These are phyloP conservation scores for Peniophora sp. DNA, from an alignment of 1,284 basidiomycete genomes.

Conservation along the genomic window DNA sequence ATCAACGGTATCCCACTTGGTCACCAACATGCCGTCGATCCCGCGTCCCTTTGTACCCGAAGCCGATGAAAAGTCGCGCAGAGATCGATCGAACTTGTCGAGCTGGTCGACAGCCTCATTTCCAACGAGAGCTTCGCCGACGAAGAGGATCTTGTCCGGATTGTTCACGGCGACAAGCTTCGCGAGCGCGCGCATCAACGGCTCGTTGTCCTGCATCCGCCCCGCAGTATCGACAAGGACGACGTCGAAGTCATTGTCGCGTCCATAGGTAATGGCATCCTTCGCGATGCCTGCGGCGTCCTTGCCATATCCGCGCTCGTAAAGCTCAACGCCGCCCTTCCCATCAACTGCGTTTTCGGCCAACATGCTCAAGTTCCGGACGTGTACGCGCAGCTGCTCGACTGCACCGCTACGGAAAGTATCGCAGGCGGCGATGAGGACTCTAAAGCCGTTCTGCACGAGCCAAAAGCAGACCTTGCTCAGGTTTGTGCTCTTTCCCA, in stretches of 20 bases:
- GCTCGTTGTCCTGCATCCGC: constrained; percentile 98
- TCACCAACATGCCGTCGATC: constrained; percentile 94
- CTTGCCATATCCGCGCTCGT: constrained; percentile 96
- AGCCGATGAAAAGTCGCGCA: constrained; percentile 81
- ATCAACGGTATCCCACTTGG: constrained; percentile 96
- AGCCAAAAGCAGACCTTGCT: constrained; percentile 99
- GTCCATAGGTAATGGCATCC: constrained; percentile 90
- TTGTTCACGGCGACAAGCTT: constrained; percentile 91
- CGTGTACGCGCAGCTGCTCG: constrained; percentile 95
- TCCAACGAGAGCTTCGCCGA: constrained; percentile 92
- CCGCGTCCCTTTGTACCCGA: constrained; percentile 63
- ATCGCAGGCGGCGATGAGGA: constrained; percentile 97
- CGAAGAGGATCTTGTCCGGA: constrained; percentile 94
- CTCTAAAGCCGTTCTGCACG: constrained; percentile 88
- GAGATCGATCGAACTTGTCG: constrained; percentile 86
- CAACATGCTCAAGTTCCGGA: constrained; percentile 88
- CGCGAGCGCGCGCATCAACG: constrained; percentile 95
- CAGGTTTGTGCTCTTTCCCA: constrained; percentile 97
- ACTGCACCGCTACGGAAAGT: constrained; percentile 97
- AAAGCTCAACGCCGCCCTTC: constrained; percentile 83
- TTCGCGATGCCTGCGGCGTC: constrained; percentile 97
- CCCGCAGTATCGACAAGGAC: constrained; percentile 97
- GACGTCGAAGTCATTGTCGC: constrained; percentile 85
- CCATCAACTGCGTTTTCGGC: constrained; percentile 63
- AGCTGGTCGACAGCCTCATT: constrained; percentile 97